Evolutionary conservation across 2,329 filamentous ascomycete species (phyloP).

Genomic region (Teratosphaeria destructans): DNA sequence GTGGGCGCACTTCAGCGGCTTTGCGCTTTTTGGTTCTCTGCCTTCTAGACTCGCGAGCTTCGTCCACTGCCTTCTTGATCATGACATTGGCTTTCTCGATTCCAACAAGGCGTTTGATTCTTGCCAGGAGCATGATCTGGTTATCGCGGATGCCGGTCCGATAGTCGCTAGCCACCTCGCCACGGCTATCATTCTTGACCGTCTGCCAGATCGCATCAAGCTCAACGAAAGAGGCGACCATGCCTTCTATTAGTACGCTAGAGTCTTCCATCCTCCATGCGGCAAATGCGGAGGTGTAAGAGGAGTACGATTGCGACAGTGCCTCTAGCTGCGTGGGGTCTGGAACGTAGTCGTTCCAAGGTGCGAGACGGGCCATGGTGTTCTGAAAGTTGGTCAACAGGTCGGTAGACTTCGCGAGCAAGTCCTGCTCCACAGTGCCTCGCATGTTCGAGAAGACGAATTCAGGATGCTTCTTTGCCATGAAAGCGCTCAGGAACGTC

Average conservation of each 20-base stretch:
- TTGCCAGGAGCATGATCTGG: conserved; percentile 66
- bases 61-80: conserved; percentile 59
- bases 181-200: conserved; percentile 66
- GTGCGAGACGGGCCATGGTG: conserved; percentile 54
- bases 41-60: conserved; percentile 52
- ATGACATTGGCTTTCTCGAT: conserved; percentile 59
- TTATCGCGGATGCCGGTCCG: conserved; percentile 71
- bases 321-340: conserved; percentile 52
- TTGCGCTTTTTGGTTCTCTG: conserved; percentile 55
- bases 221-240: conserved; percentile 79
- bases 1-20: conserved; percentile 59
- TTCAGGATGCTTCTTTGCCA: conserved; percentile 69
- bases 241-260: conserved; percentile 65
- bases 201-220: conserved; percentile 75
- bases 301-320: conserved; percentile 59
- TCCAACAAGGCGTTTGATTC: conserved; percentile 69
- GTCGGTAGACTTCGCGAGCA: conserved; percentile 69
- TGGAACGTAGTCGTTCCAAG: conserved; percentile 56
- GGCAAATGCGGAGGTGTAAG: conserved; percentile 69
- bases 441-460: conserved; percentile 70
- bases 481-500: conserved; percentile 68
- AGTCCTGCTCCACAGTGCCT: conserved; percentile 56
- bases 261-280: conserved; percentile 77
- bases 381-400: conserved; percentile 69
- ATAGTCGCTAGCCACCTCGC: conserved; percentile 65